Conservation (phyloP, 228 moss, liverwort and hornwort species). For the Sphagnum fallax region DNA sequence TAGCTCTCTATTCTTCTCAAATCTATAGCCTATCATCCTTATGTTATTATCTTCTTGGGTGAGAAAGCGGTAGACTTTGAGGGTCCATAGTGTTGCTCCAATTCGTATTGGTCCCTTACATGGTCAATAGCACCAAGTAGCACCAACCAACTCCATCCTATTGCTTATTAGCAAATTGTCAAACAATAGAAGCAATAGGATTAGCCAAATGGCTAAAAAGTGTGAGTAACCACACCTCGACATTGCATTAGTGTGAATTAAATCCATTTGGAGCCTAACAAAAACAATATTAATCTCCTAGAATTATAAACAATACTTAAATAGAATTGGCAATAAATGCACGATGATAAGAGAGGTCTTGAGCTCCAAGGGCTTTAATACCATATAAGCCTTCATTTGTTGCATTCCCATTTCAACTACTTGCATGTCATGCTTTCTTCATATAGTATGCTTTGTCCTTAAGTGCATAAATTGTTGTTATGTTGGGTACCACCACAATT, state of each 20-base stretch:
- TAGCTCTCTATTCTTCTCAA: too few relatives aligned
- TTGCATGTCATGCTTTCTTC: slow-evolving; percentile 62
- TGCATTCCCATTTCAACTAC: slow-evolving; percentile 35
- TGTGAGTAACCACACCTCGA: too few relatives aligned
- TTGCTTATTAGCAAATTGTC: slow-evolving; percentile 74
- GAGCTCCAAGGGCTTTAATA: slow-evolving; percentile 88
- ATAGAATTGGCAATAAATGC: slow-evolving; percentile 97
- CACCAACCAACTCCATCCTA: slow-evolving; percentile 64
- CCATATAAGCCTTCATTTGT: slow-evolving; percentile 78
- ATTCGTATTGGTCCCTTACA: too few relatives aligned
- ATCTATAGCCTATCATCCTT: too few relatives aligned
- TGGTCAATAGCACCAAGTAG: too few relatives aligned
- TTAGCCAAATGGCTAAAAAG: too few relatives aligned
- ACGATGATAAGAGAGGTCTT: slow-evolving; percentile 90
- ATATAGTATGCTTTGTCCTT: slow-evolving; percentile 83
- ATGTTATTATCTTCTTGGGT: too few relatives aligned
- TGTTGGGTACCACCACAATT: slow-evolving; percentile 87
- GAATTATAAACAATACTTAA: slow-evolving; percentile 41
- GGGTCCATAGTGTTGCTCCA: too few relatives aligned
- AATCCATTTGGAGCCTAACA: background rate
- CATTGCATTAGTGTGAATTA: background rate
- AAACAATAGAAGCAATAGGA: background rate
- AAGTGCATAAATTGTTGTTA: slow-evolving; percentile 86
- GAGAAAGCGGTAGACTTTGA: too few relatives aligned
- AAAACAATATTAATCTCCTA: background rate